Evolutionary conservation across 495 filamentous ascomycete genomes (phyloP), one percentile per base, ranked within the genome.

Genomic region (Daldinia vernicosa): DNA sequence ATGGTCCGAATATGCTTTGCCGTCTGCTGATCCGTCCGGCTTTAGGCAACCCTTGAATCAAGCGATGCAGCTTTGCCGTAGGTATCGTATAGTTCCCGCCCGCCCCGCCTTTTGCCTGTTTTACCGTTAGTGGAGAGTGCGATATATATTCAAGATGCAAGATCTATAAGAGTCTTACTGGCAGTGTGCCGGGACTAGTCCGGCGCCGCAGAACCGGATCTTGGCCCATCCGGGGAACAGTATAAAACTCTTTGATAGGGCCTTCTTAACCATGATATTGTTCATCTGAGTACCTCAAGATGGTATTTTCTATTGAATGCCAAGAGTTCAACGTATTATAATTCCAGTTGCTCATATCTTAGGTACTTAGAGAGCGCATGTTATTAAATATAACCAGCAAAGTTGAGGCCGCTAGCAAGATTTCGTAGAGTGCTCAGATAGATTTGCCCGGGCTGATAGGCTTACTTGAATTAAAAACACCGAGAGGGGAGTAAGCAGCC

Each of bases 31-130:
- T 32, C 30, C 8, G 30, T 32, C 30, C 8, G 8, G 28, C 28
- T 8, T 7, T 30, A 30, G 8, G 28, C 7, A 30, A 30, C 6
- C 8, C 7, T 8, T 7, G 7, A 30, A 30, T 30, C 7, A 8
- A 30, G 8, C 6, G 28, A 11, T 33, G 11, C 11, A 33, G 30
- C 3, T 33, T 33, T 33, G 11, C 2, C 30, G 30, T 33, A 11
- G 15, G 32, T 54, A 40, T 27, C 15, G 37, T 50, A n/a, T 37
- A 66, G 19, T 52, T 66, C 43, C 63, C 45, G 43, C 27, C 24
- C 45, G n/a, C 45, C 45, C 24, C 55, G 32, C 45, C 32, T 43
- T 45, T 8, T 35, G 47, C 32, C 19, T 45, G 19, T 54, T 67
- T 67, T 60, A 9, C 64, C 45, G 47, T 17, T 28, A 30, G 7